Conservation (phyloP, 345 rosid species). For the Populus alba region DNA sequence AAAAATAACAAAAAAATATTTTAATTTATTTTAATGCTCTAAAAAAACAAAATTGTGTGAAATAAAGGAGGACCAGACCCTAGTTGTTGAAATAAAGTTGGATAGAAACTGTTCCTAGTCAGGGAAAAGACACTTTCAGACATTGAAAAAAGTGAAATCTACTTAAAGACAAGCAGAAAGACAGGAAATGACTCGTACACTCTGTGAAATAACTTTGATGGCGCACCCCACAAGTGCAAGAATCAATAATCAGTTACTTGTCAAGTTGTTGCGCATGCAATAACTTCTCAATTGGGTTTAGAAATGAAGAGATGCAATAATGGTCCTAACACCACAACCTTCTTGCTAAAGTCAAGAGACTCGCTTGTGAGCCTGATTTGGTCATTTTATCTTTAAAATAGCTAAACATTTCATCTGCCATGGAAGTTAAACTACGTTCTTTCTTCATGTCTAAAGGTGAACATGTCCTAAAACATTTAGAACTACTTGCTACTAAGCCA, state of each 20-base stretch:
- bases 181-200: neutral
- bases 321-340: neutral
- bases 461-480: neutral
- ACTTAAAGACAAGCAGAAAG: neutral
- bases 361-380: too few species aligned
- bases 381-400: neutral
- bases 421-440: neutral
- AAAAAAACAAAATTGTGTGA: neutral
- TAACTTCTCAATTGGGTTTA: neutral
- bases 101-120: neutral
- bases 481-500: neutral
- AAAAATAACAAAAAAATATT: too few species aligned
- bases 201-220: neutral
- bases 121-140: neutral
- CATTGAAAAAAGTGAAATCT: neutral
- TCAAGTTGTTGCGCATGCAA: neutral
- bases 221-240: neutral
- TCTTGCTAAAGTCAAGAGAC: neutral
- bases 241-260: neutral
- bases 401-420: neutral
- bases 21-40: too few species aligned
- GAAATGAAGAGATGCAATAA: neutral
- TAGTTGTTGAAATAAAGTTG: neutral
- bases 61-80: neutral
- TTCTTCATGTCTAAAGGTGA: neutral